Evolutionary conservation across 179 eudicot species (phyloP), one percentile per base, ranked within the genome.

Genomic region (Silene coronaria): DNA sequence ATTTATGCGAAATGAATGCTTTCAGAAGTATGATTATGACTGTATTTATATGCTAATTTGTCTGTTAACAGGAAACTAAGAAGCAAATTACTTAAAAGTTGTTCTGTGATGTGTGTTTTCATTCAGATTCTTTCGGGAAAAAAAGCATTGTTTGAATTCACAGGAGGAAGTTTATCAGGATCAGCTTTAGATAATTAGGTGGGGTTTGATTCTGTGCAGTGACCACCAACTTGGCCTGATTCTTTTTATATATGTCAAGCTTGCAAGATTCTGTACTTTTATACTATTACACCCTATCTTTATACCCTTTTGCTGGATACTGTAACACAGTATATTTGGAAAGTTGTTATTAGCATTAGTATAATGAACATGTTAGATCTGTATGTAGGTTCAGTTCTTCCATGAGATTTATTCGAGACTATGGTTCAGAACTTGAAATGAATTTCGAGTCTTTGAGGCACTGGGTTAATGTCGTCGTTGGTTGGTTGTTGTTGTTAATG

Each of bases 151-250:
- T 75, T 61, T 72, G 74, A 80, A 81, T 78, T 81, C 79, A 76
- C 21, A 24, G 76, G 78, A 58, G 77, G 80, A 81, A 84, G 82
- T 53, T 42, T 79, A 72, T 71, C 79, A 88, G 76, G 76, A 76
- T 79, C 71, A 77, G 81, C 86, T 84, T 87, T 82, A n/a, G n/a
- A n/a, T n/a, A n/a, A n/a, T n/a, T n/a, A 57, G 68, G 87, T 78
- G 78, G 89, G 80, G 75, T 73, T 45, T 78, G 85, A 87, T 82
- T 85, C 86, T 81, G 67, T 63, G 75, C 62, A 30, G 80, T 78
- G 80, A 81, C 82, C 88, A 85, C 82, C 85, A 84, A 86, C 85
- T 86, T 81, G 87, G 60, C 78, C 55, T 72, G 81, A 80, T 83
- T 86, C 85, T 80, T 81, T 74, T 76, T 59, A n/a, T 51, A 66